phyloP scores from a whole-genome alignment of 805 yeast species.

The Metschnikowia continentalis region DNA sequence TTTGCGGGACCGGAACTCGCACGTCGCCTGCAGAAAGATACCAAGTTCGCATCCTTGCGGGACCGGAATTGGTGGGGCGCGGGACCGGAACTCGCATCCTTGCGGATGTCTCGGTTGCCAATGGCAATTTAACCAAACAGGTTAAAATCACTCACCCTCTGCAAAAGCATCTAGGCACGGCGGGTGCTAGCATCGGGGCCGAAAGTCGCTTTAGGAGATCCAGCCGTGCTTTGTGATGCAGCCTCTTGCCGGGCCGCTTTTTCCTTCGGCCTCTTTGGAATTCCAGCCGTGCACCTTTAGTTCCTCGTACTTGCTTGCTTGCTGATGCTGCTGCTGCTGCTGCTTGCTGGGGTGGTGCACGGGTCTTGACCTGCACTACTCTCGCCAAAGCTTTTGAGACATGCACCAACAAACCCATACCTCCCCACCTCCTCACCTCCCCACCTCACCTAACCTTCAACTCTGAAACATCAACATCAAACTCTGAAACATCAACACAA shows the following conservation, averaged over 20 bases:
- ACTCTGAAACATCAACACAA: not conserved
- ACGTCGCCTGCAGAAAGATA: no score
- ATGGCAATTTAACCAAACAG: constrained; percentile 5
- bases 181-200: not conserved
- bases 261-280: no score
- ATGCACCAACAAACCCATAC: not conserved
- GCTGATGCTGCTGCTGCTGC: not conserved
- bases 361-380: constrained; percentile 1
- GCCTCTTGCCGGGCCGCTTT: no score
- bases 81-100: constrained; percentile 1
- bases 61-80: not conserved
- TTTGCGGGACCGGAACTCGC: not conserved
- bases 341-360: constrained; percentile 4
- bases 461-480: no score
- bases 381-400: not conserved
- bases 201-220: not conserved
- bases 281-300: no score
- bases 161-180: not conserved
- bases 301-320: not conserved
- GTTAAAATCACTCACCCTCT: constrained; percentile 1
- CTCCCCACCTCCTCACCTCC: not conserved
- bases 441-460: no score
- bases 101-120: constrained; percentile 2
- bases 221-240: not conserved
- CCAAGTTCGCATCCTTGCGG: not conserved